Evolutionary conservation across 768 basidiomycete species (phyloP).

Genomic region (Suillus weaverae): DNA sequence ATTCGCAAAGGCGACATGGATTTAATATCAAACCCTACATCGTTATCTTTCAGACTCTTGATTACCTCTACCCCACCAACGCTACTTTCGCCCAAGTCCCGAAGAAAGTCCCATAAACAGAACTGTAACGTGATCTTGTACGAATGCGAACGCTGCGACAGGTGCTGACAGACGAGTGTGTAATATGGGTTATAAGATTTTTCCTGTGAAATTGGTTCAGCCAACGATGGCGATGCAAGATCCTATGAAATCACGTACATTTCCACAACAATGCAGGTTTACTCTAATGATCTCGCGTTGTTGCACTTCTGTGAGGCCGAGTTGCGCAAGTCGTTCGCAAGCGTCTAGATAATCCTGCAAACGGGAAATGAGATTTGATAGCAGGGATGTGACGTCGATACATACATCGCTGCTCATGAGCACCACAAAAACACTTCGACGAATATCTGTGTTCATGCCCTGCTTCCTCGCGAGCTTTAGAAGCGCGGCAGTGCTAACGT

Average conservation of each 20-base stretch:
- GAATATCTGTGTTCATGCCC: slow-evolving; percentile 98
- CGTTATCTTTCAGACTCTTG: slow-evolving; percentile 55
- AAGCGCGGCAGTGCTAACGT: slow-evolving; percentile 43
- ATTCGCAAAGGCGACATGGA: slow-evolving; percentile 59
- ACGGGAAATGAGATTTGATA: not conserved
- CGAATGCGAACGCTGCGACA: slow-evolving; percentile 76
- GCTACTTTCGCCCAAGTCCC: slow-evolving; percentile 80
- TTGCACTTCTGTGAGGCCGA: slow-evolving; percentile 84
- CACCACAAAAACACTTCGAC: slow-evolving; percentile 87
- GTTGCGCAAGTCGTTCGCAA: slow-evolving; percentile 81
- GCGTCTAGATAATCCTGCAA: slow-evolving; percentile 93
- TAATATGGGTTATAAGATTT: slow-evolving; percentile 95
- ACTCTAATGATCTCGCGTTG: slow-evolving; percentile 96
- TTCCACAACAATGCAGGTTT: slow-evolving; percentile 87
- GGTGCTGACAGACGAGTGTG: slow-evolving; percentile 80
- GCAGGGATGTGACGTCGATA: not conserved
- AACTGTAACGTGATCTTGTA: slow-evolving; percentile 94
- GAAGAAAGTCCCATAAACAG: slow-evolving; percentile 94
- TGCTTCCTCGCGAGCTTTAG: slow-evolving; percentile 86
- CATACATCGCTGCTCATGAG: slow-evolving; percentile 94
- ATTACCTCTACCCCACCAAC: slow-evolving; percentile 81
- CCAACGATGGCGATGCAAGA: not conserved
- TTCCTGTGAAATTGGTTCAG: slow-evolving; percentile 47
- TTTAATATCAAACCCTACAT: slow-evolving; percentile 44
- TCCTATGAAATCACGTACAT: slow-evolving; percentile 48